These are phyloP conservation scores for Tilletia caries DNA, from an alignment of 1,284 basidiomycete species.

Conservation along the genomic window DNA sequence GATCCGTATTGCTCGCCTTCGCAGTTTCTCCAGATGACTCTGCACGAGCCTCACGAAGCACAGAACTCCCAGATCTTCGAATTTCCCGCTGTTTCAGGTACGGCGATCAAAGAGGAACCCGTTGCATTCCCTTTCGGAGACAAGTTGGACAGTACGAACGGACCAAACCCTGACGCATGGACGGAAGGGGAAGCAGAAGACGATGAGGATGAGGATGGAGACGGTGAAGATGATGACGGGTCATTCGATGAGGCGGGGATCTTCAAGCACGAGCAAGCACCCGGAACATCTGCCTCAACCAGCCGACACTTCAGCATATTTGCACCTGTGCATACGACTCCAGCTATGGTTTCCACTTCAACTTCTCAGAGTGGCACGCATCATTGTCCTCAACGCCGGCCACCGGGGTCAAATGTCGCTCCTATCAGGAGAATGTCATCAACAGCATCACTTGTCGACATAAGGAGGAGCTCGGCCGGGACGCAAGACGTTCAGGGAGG, in stretches of 20 bases:
- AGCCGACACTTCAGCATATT: not conserved
- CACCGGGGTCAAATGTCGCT: not conserved
- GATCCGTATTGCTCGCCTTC: not conserved
- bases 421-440: too few relatives aligned
- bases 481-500: not conserved
- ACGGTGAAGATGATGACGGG: not conserved
- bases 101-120: not conserved
- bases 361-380: not conserved
- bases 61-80: too few relatives aligned
- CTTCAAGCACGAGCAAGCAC: too few relatives aligned
- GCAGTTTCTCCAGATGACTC: not conserved
- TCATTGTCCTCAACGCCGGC: not conserved
- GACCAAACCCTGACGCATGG: not conserved
- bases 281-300: not conserved
- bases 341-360: not conserved
- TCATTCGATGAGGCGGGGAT: not conserved
- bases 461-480: too few relatives aligned
- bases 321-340: not conserved
- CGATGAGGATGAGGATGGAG: not conserved
- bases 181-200: not conserved
- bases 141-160: not conserved
- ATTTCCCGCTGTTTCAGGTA: not conserved
- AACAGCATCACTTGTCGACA: too few relatives aligned
- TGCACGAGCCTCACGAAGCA: not conserved
- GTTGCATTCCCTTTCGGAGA: not conserved